These are phyloP conservation scores for Botrytis elliptica DNA, from an alignment of 2,329 filamentous ascomycete species.

Conservation along the genomic window DNA sequence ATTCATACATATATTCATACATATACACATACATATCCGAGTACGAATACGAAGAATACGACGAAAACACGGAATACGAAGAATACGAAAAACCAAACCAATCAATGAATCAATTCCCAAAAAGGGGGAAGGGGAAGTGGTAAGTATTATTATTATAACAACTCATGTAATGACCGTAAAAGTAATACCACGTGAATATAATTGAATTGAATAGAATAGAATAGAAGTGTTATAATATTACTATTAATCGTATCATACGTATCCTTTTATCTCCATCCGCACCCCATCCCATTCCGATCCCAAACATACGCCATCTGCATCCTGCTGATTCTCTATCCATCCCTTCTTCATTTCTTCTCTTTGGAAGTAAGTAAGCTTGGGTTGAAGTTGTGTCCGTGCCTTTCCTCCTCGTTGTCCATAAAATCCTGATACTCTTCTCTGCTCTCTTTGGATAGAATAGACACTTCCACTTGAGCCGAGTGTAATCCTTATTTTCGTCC, in stretches of 20 bases:
- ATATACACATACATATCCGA: not conserved
- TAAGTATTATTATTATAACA: not conserved
- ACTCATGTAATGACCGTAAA: not conserved
- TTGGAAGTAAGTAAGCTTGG: not conserved
- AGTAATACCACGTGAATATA: not conserved
- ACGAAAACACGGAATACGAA: not conserved
- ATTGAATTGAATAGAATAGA: not conserved
- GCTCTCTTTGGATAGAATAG: not conserved
- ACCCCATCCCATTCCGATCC: not conserved
- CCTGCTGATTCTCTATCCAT: not conserved
- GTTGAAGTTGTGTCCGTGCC: not conserved
- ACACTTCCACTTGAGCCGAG: not conserved
- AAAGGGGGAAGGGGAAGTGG: not conserved
- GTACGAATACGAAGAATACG: not conserved
- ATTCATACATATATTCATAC: too few relatives aligned
- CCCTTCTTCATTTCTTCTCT: not conserved
- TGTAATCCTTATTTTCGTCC: not conserved
- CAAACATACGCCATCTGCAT: not conserved
- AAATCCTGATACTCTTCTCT: not conserved
- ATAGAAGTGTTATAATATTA: not conserved
- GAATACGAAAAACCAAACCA: not conserved
- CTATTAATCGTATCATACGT: conserved; percentile 5
- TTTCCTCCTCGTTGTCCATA: not conserved
- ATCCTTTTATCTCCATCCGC: not conserved
- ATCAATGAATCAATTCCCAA: not conserved